Base-by-base conservation (phyloP, 495 filamentous ascomycete species). In the Aspergillus steynii region DNA sequence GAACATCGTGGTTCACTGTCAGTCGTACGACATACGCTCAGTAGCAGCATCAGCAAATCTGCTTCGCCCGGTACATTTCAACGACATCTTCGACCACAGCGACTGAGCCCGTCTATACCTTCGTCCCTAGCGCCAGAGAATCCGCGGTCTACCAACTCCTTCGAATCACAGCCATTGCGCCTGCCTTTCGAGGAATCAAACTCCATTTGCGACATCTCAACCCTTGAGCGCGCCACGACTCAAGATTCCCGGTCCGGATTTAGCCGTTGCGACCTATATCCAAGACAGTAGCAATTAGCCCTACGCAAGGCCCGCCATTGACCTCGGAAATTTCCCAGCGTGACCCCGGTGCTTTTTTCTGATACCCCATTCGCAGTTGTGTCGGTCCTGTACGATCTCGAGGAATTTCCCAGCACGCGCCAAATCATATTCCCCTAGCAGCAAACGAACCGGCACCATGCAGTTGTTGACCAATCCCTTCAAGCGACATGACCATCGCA, bases 381-480 rank as follows among this genome's bases (percentile, higher is more conserved):
- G 14, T 42, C 29, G 10, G 32, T 45, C 53, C 12, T 29, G 26
- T 53, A 20, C 57, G 31, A 32, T 15, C n/a, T 59, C 14, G 20
- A 53, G 28, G 46, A 59, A 26, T 47, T 54, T 27, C 59, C 59
- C 45, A 37, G 50, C 50, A 32, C 50, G 50, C 37, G 27, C 42
- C 42, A 48, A 4, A n/a, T 14, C 15, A n/a, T 29, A 29, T 62
- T 50, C 50, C 68, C 61, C 64, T 67, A 64, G 71, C 72, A 69
- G 60, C 71, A 68, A 29, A 60, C 55, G 47, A 56, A 50, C 61
- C 63, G 61, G 31, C 66, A 69, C 49, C 2, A 77, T 77, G 74
- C 61, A 66, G 20, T 29, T 74, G 58, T 45, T 60, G 46, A 56
- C 82, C 62, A 85, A 83, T 56, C 83, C 82, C 1, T 85, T 86